Evolutionary conservation across 1,139 yeast genomes (phyloP).

Genomic region (Tardiomyces blankii): DNA sequence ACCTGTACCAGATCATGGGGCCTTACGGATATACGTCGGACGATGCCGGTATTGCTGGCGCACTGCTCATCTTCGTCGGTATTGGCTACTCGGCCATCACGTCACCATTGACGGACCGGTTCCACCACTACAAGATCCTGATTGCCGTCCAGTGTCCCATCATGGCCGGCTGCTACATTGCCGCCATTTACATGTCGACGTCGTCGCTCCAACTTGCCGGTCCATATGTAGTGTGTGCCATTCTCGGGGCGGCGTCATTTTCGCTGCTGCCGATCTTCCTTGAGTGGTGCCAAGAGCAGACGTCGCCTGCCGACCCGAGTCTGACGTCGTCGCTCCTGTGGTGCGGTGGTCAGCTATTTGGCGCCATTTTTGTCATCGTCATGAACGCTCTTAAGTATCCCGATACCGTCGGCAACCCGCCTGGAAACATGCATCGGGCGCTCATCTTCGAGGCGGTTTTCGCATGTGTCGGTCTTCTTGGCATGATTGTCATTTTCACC

Average conservation of each 20-base stretch:
- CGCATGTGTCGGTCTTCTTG: conserved; percentile 19
- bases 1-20: conserved; percentile 24
- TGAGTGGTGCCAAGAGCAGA: conserved; percentile 27
- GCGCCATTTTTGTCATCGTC: conserved; percentile 24
- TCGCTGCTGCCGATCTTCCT: conserved; percentile 24
- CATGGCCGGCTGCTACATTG: conserved; percentile 22
- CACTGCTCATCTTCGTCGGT: conserved; percentile 24
- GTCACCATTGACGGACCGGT: conserved; percentile 24
- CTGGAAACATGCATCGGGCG: conserved; percentile 24
- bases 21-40: conserved; percentile 26
- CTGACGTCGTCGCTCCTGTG: conserved; percentile 23
- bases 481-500: conserved; percentile 12
- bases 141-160: conserved; percentile 21
- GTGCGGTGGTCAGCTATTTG: conserved; percentile 26
- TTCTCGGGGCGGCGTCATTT: conserved; percentile 26
- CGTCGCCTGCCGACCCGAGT: conserved; percentile 25
- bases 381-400: conserved; percentile 24
- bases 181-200: conserved; percentile 24
- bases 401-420: conserved; percentile 20
- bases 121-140: conserved; percentile 17
- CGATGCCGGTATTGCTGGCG: conserved; percentile 28
- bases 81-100: conserved; percentile 22
- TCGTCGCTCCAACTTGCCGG: conserved; percentile 18
- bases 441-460: conserved; percentile 25
- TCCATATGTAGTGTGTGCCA: conserved; percentile 24